phyloP scores from a whole-genome alignment of 2,329 filamentous ascomycete species.

The Helotiales sp. region DNA sequence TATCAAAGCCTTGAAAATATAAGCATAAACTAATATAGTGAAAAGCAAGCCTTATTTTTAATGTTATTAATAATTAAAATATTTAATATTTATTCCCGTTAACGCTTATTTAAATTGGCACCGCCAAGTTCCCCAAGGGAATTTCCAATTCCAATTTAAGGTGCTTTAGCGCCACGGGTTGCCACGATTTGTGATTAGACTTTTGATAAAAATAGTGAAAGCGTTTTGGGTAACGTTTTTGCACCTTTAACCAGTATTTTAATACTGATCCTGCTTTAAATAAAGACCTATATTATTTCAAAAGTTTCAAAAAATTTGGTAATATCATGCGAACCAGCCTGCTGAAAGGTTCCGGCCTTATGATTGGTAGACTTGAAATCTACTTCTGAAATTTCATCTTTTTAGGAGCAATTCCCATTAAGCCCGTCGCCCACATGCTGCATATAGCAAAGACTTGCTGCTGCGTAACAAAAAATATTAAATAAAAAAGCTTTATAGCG shows the following conservation, averaged over 20 bases:
- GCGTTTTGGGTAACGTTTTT: background rate
- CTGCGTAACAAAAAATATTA: background rate
- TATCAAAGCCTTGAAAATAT: constrained; percentile 5
- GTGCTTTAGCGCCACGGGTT: background rate
- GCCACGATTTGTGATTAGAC: background rate
- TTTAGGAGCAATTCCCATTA: background rate
- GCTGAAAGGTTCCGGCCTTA: background rate
- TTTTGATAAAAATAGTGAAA: background rate
- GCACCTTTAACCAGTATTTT: background rate
- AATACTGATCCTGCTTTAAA: background rate
- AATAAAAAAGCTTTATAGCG: background rate
- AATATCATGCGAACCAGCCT: constrained; percentile 1
- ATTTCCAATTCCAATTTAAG: background rate
- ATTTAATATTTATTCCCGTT: constrained; percentile 3
- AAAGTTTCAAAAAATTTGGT: background rate
- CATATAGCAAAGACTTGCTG: background rate
- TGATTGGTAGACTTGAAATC: background rate
- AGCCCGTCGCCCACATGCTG: background rate
- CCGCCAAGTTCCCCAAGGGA: background rate
- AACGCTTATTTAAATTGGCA: background rate
- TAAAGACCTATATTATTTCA: background rate
- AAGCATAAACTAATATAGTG: background rate
- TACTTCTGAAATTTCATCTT: background rate
- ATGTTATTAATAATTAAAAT: background rate
- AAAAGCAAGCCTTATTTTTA: background rate